A percentile compares a stretch with the other conserved stretches of the same genome.
phyloP scores from a whole-genome alignment of 2,329 filamentous ascomycete genomes.

The Fusarium citri region DNA sequence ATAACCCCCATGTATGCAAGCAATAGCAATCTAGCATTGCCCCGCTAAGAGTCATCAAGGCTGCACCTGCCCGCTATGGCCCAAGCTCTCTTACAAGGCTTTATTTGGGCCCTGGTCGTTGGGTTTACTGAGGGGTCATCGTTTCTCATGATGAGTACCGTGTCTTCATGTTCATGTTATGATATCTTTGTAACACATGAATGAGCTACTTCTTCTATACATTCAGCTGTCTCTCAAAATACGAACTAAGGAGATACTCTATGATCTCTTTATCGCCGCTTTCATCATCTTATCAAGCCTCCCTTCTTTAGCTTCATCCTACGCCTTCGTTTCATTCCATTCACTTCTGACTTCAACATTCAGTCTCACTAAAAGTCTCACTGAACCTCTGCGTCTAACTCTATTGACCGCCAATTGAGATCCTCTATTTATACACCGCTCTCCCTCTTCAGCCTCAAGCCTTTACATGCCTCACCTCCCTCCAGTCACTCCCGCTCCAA shows the following conservation, averaged over 20 bases:
- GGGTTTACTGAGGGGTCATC: conserved; percentile 15
- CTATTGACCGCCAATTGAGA: background rate
- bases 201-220: background rate
- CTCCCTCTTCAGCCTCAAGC: conserved; percentile 1
- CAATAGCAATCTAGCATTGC: conserved; percentile 2
- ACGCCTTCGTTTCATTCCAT: conserved; percentile 37
- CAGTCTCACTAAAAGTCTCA: background rate
- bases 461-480: conserved; percentile 44
- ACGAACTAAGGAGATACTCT: background rate
- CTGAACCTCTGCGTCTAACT: background rate
- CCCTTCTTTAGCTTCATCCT: background rate
- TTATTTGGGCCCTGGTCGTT: background rate
- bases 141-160: conserved; percentile 4
- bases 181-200: background rate
- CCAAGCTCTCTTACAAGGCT: conserved; percentile 6
- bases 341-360: conserved; percentile 8
- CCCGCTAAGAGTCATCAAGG: conserved; percentile 1
- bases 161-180: background rate
- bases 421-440: background rate
- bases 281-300: conserved; percentile 21
- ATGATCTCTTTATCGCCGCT: background rate
- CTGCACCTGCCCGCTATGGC: conserved; percentile 18
- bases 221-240: background rate
- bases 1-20: conserved; percentile 4
- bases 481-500: conserved; percentile 38